phyloP scores from a whole-genome alignment of 148 eudicot species.

The Rhododendron kiyosumense region DNA sequence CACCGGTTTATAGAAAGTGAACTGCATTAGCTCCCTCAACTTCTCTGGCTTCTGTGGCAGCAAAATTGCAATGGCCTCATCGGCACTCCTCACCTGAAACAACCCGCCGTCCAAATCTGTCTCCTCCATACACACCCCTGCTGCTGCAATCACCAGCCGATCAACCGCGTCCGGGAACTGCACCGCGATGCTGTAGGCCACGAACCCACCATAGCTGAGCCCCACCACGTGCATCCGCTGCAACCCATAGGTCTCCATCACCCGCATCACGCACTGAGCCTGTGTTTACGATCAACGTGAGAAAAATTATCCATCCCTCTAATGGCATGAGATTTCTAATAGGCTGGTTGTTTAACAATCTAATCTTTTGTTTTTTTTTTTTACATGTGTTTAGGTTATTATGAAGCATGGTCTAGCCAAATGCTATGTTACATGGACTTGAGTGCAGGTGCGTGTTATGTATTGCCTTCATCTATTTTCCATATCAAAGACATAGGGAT shows the following conservation, averaged over 20 bases:
- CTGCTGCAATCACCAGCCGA: slow-evolving; percentile 32
- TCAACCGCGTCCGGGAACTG: slow-evolving; percentile 39
- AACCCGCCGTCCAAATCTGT: slow-evolving; percentile 42
- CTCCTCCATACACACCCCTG: slow-evolving; percentile 52
- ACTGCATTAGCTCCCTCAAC: slow-evolving; percentile 35
- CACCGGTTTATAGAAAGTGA: slow-evolving; percentile 41
- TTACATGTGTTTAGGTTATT: neutral
- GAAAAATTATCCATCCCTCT: neutral
- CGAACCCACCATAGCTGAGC: slow-evolving; percentile 60
- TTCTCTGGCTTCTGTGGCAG: slow-evolving; percentile 43
- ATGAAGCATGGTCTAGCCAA: neutral
- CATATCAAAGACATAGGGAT: neutral
- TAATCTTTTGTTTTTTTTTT: too few relatives aligned
- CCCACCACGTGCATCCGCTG: slow-evolving; percentile 38
- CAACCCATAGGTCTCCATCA: slow-evolving; percentile 31
- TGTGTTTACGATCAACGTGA: neutral
- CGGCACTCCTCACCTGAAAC: slow-evolving; percentile 37
- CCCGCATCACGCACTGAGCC: slow-evolving; percentile 37
- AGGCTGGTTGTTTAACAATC: neutral
- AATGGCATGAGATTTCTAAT: neutral
- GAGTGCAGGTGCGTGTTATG: neutral
- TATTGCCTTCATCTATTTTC: too few relatives aligned
- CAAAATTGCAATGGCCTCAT: slow-evolving; percentile 35
- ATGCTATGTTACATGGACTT: neutral
- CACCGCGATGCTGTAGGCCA: slow-evolving; percentile 52